Evolutionary conservation across 2,329 filamentous ascomycete species (phyloP).

Genomic region (Dactylellina drechsleri): DNA sequence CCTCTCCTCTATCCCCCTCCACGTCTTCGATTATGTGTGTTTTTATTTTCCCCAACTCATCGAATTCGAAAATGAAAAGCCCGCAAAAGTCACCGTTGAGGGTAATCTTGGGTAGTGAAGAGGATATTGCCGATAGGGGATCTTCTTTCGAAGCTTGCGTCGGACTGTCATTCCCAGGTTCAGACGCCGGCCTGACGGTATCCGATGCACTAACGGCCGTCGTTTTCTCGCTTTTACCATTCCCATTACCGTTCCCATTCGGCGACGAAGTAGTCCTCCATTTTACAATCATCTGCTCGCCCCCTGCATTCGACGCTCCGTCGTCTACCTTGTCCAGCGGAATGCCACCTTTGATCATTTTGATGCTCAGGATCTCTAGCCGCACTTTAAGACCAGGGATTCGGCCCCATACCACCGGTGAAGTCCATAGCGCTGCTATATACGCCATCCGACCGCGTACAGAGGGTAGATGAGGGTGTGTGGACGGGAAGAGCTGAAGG

Average conservation of each 20-base stretch:
- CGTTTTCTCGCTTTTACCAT: conserved; percentile 61
- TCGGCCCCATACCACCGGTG: conserved; percentile 93
- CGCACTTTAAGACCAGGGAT: conserved; percentile 90
- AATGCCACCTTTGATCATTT: conserved; percentile 74
- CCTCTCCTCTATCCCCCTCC: conserved; percentile 73
- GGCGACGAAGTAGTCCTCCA: conserved; percentile 75
- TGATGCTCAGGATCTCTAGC: conserved; percentile 86
- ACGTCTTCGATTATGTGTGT: conserved; percentile 95
- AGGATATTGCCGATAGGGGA: conserved; percentile 60
- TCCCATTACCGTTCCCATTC: conserved; percentile 62
- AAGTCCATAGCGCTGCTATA: conserved; percentile 92
- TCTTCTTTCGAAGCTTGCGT: conserved; percentile 38
- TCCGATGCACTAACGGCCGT: not conserved
- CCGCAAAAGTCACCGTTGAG: conserved; percentile 78
- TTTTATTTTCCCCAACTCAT: conserved; percentile 81
- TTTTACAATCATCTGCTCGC: conserved; percentile 86
- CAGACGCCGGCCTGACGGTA: conserved; percentile 4
- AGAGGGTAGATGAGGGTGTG: conserved; percentile 87
- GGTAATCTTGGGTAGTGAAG: conserved; percentile 60
- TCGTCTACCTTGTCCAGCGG: conserved; percentile 65
- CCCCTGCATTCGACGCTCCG: conserved; percentile 31
- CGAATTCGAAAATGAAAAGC: conserved; percentile 95
- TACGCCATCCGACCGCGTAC: conserved; percentile 92
- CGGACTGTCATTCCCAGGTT: conserved; percentile 49
- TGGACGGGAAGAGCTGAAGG: conserved; percentile 76